phyloP scores from a whole-genome alignment of 176 grass and related monocot species.

The Oryza longistaminata region DNA sequence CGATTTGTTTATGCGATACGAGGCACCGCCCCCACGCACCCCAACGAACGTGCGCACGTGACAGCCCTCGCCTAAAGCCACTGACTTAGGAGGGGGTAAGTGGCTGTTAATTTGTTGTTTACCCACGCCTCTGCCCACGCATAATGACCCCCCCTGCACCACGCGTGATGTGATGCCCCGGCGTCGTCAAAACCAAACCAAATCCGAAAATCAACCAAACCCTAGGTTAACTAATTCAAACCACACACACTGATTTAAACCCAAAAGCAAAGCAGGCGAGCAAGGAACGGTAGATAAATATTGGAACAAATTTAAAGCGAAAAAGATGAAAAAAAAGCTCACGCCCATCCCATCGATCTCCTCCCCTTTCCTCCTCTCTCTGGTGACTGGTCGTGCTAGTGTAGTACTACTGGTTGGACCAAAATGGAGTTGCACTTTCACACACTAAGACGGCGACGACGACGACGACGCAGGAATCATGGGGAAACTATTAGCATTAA shows the following conservation, averaged over 20 bases:
- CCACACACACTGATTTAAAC: conserved; percentile 20
- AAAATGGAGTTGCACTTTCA: conserved; percentile 15
- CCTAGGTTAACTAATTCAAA: not conserved
- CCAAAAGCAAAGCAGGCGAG: conserved; percentile 10
- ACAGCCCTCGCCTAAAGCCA: conserved; percentile 30
- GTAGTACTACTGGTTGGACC: not conserved
- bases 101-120: conserved; percentile 7
- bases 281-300: not conserved
- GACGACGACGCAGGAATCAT: not conserved
- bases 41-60: conserved; percentile 53
- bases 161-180: not conserved
- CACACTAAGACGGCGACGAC: not conserved
- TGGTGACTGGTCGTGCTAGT: not conserved
- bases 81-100: conserved; percentile 17
- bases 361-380: not conserved
- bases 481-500: conserved; percentile 27
- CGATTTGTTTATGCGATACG: conserved; percentile 59
- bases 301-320: conserved; percentile 47
- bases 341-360: conserved; percentile 44
- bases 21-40: conserved; percentile 56
- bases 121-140: not conserved
- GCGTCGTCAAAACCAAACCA: not conserved
- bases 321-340: conserved; percentile 59
- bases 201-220: not conserved
- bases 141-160: conserved; percentile 36